phyloP scores from a whole-genome alignment of 1,139 yeast genomes.

The Saccharomyces pastorianus region DNA sequence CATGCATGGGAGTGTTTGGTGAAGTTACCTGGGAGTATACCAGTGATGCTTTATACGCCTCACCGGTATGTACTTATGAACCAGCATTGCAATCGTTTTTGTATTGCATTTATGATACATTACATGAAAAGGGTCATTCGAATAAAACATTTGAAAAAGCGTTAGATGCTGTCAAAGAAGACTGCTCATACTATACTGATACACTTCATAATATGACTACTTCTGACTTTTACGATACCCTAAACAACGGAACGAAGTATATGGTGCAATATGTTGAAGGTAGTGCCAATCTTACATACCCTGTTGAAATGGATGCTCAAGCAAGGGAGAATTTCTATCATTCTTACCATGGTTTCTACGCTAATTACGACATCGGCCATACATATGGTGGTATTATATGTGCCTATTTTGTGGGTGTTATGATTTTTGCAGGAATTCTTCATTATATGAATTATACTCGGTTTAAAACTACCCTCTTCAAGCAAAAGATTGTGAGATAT shows the following conservation, averaged over 20 bases:
- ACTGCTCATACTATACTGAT: slow-evolving; percentile 8
- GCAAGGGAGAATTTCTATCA: slow-evolving; percentile 7
- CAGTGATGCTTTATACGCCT: background rate
- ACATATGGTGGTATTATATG: slow-evolving; percentile 10
- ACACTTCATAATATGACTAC: slow-evolving; percentile 6
- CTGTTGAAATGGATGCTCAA: slow-evolving; percentile 11
- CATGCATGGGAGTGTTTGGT: background rate
- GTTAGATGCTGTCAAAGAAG: slow-evolving; percentile 6
- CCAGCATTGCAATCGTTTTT: slow-evolving; percentile 22
- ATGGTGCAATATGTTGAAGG: slow-evolving; percentile 3
- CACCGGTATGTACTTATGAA: slow-evolving; percentile 14
- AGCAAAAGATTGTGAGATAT: slow-evolving; percentile 8
- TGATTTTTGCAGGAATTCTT: slow-evolving; percentile 7
- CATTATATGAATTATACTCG: slow-evolving; percentile 12
- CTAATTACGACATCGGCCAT: slow-evolving; percentile 17
- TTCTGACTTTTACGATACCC: slow-evolving; percentile 8
- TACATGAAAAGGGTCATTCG: slow-evolving; percentile 6
- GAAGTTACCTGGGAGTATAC: background rate
- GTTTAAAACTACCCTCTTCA: slow-evolving; percentile 8
- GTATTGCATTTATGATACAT: slow-evolving; percentile 14
- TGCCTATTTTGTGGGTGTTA: slow-evolving; percentile 11
- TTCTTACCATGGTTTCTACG: slow-evolving; percentile 15
- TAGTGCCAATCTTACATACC: slow-evolving; percentile 5
- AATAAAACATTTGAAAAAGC: slow-evolving; percentile 11
- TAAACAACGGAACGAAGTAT: slow-evolving; percentile 13